Percentiles rank a stretch among this genome's conserved stretches.
Conservation (phyloP, 2,329 filamentous ascomycete genomes). For the Aspergillus calidoustus region DNA sequence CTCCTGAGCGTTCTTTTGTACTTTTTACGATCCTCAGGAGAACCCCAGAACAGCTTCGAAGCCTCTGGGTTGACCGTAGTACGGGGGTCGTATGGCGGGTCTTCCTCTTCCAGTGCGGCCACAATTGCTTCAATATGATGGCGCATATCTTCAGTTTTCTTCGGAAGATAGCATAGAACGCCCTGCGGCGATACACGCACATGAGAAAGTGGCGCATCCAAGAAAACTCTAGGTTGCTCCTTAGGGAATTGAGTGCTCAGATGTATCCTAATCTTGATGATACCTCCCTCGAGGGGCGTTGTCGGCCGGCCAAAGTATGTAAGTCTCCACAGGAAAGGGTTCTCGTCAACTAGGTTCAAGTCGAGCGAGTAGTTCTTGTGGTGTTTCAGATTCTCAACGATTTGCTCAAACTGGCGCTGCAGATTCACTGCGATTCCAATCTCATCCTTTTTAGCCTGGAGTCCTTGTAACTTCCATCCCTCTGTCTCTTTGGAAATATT, state of each 20-base stretch:
- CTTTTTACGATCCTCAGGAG: slow-evolving; percentile 74
- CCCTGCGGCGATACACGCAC: slow-evolving; percentile 82
- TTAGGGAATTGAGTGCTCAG: slow-evolving; percentile 86
- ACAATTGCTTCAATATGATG: slow-evolving; percentile 86
- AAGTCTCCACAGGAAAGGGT: slow-evolving; percentile 87
- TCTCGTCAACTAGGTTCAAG: slow-evolving; percentile 74
- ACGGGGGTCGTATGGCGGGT: slow-evolving; percentile 85
- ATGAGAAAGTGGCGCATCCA: slow-evolving; percentile 84
- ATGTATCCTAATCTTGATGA: slow-evolving; percentile 79
- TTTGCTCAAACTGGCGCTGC: slow-evolving; percentile 81
- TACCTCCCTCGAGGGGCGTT: slow-evolving; percentile 89
- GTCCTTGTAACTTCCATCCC: slow-evolving; percentile 73
- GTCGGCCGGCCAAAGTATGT: slow-evolving; percentile 91
- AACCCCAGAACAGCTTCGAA: slow-evolving; percentile 84
- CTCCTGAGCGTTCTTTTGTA: slow-evolving; percentile 83
- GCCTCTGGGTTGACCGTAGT: slow-evolving; percentile 87
- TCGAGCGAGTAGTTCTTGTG: slow-evolving; percentile 73
- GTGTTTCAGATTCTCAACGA: slow-evolving; percentile 73
- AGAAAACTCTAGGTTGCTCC: slow-evolving; percentile 81
- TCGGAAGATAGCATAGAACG: slow-evolving; percentile 79
- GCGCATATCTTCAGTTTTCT: slow-evolving; percentile 73
- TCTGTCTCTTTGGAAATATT: slow-evolving; percentile 73
- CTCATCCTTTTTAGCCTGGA: slow-evolving; percentile 66
- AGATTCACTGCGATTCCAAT: slow-evolving; percentile 79
- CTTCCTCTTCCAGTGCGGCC: slow-evolving; percentile 80